Conservation (phyloP, 495 filamentous ascomycete species). For the Penicillium maclennaniae region DNA sequence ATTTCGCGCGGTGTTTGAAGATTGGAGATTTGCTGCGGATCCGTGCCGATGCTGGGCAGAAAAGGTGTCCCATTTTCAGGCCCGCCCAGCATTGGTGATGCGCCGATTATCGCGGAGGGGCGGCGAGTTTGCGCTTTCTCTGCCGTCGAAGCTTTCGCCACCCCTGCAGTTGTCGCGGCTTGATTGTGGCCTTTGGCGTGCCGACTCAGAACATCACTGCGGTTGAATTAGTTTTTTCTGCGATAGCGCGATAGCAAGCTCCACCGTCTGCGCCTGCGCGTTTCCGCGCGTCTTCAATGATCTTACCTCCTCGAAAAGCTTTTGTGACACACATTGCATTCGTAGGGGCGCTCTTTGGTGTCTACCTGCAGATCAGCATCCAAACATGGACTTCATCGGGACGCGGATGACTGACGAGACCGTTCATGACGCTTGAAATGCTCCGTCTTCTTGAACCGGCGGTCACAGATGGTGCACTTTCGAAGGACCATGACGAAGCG, state of each 20-base stretch:
- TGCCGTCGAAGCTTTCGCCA: conserved; percentile 16
- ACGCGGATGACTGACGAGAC: conserved; percentile 40
- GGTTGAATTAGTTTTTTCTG: conserved; percentile 11
- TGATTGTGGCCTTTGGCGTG: conserved; percentile 49
- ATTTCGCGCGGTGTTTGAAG: conserved; percentile 23
- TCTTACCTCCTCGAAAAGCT: conserved; percentile 51
- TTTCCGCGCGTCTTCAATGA: neutral
- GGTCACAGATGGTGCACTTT: conserved; percentile 50
- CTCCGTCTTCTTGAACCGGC: conserved; percentile 53
- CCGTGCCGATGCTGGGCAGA: conserved; percentile 15
- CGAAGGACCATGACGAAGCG: conserved; percentile 42
- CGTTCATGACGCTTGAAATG: conserved; percentile 54
- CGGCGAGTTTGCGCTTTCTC: conserved; percentile 21
- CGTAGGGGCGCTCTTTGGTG: conserved; percentile 52
- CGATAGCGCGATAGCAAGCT: conserved; percentile 6
- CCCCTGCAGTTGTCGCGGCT: conserved; percentile 17
- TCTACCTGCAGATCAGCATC: conserved; percentile 29
- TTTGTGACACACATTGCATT: conserved; percentile 50
- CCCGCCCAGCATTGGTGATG: conserved; percentile 13
- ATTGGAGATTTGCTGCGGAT: conserved; percentile 13
- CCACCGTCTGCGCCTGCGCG: neutral
- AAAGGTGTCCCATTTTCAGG: conserved; percentile 19
- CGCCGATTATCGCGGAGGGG: conserved; percentile 12
- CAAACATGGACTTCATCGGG: neutral
- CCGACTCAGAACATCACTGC: conserved; percentile 50